Percentiles rank a stretch among this genome's conserved stretches.
Evolutionary conservation across 2,329 filamentous ascomycete genomes (phyloP).

Genomic region (Microsporum ferrugineum): DNA sequence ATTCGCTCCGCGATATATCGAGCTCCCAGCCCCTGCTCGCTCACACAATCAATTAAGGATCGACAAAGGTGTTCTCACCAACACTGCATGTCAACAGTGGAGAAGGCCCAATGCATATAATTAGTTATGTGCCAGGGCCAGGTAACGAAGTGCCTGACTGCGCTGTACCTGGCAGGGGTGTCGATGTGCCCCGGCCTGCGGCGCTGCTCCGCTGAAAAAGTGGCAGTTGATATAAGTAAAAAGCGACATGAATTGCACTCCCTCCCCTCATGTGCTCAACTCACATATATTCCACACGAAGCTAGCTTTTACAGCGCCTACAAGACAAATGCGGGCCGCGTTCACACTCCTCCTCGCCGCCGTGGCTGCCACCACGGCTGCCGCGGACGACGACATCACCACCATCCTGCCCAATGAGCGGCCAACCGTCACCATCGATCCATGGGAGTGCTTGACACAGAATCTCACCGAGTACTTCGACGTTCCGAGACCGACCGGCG

Average conservation of each 20-base stretch:
- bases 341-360: background rate
- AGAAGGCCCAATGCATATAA: background rate
- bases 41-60: background rate
- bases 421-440: background rate
- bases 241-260: background rate
- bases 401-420: background rate
- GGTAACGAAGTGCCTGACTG: background rate
- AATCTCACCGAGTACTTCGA: constrained; percentile 7
- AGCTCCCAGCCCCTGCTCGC: background rate
- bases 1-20: background rate
- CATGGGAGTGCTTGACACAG: constrained; percentile 6
- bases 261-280: background rate
- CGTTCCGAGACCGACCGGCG: constrained; percentile 3
- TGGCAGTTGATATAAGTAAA: background rate
- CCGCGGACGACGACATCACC: background rate
- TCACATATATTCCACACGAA: background rate
- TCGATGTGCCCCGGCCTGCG: background rate
- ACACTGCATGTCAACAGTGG: background rate
- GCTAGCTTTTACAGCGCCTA: background rate
- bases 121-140: background rate
- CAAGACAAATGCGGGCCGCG: background rate
- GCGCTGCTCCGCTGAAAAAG: background rate
- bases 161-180: background rate
- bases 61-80: too few species aligned
- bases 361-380: background rate